Evolutionary conservation across 495 filamentous ascomycete genomes (phyloP).

Genomic region (Penicillium tannophilum): DNA sequence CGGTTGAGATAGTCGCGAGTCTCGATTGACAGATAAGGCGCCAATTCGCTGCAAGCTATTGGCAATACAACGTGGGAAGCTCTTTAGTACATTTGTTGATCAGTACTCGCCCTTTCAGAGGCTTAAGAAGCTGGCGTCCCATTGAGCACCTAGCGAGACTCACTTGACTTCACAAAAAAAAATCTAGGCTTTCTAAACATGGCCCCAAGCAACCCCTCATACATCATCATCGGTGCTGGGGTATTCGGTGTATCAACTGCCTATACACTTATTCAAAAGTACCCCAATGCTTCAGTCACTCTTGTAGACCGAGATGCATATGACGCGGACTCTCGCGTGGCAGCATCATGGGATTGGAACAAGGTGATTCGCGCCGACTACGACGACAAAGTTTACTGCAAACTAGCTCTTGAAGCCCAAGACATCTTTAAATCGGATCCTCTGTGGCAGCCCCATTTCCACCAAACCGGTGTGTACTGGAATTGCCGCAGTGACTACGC

Average conservation of each 20-base stretch:
- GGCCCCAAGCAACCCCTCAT: slow-evolving; percentile 37
- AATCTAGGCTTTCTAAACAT: slow-evolving; percentile 11
- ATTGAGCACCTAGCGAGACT: not conserved
- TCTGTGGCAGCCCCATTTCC: slow-evolving; percentile 56
- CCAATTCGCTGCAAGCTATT: not conserved
- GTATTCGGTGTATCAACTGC: slow-evolving; percentile 69
- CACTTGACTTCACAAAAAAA: not conserved
- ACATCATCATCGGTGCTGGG: slow-evolving; percentile 64
- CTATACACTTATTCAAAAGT: slow-evolving; percentile 54
- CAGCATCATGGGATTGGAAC: slow-evolving; percentile 68
- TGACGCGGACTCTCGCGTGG: slow-evolving; percentile 41
- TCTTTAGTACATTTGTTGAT: not conserved
- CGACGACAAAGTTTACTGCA: slow-evolving; percentile 55
- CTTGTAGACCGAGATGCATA: slow-evolving; percentile 60
- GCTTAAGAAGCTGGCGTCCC: not conserved
- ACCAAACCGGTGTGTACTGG: slow-evolving; percentile 58
- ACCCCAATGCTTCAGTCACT: slow-evolving; percentile 53
- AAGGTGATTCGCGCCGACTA: slow-evolving; percentile 71
- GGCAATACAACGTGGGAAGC: not conserved
- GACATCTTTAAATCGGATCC: slow-evolving; percentile 55
- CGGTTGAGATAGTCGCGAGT: not conserved
- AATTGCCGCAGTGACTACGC: slow-evolving; percentile 46
- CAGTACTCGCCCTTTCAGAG: not conserved
- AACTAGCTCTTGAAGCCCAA: slow-evolving; percentile 58
- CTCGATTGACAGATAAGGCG: slow-evolving; percentile 1